Conservation (phyloP, 2,329 filamentous ascomycete genomes). For the Ophiostoma sp. region DNA sequence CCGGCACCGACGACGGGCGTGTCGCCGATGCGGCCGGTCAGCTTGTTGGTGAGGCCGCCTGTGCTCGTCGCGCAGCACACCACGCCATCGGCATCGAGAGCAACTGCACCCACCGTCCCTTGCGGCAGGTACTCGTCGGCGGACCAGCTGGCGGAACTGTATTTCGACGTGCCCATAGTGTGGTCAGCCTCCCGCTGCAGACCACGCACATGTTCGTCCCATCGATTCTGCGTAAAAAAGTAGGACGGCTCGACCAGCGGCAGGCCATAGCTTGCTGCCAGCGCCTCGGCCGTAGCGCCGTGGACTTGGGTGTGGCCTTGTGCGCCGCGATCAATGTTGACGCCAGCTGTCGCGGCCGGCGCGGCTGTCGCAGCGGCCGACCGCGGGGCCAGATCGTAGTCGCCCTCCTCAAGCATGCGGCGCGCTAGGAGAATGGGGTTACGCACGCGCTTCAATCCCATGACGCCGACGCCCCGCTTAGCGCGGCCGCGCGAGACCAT, state of each 20-base stretch:
- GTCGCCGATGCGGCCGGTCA: constrained; percentile 78
- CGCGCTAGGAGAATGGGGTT: constrained; percentile 73
- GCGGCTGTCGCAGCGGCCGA: not conserved
- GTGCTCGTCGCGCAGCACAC: constrained; percentile 63
- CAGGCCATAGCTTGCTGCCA: constrained; percentile 64
- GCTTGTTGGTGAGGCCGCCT: constrained; percentile 83
- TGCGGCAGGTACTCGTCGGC: constrained; percentile 59
- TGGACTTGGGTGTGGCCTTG: constrained; percentile 47
- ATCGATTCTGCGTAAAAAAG: constrained; percentile 69
- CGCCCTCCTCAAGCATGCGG: constrained; percentile 62
- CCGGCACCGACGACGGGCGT: constrained; percentile 79
- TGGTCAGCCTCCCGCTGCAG: constrained; percentile 39
- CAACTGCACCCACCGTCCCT: constrained; percentile 79
- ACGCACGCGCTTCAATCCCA: constrained; percentile 65
- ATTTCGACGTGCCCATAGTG: not conserved
- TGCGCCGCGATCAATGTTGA: constrained; percentile 34
- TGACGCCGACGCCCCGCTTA: constrained; percentile 74
- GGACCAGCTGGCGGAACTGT: constrained; percentile 20
- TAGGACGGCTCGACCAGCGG: constrained; percentile 64
- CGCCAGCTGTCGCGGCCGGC: not conserved
- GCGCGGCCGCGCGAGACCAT: constrained; percentile 71
- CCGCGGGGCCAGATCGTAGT: constrained; percentile 45
- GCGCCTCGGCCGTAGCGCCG: constrained; percentile 58
- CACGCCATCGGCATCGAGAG: constrained; percentile 68
- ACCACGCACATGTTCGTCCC: constrained; percentile 62